phyloP scores from a whole-genome alignment of 2,329 filamentous ascomycete species.

The Alternaria brassicae region DNA sequence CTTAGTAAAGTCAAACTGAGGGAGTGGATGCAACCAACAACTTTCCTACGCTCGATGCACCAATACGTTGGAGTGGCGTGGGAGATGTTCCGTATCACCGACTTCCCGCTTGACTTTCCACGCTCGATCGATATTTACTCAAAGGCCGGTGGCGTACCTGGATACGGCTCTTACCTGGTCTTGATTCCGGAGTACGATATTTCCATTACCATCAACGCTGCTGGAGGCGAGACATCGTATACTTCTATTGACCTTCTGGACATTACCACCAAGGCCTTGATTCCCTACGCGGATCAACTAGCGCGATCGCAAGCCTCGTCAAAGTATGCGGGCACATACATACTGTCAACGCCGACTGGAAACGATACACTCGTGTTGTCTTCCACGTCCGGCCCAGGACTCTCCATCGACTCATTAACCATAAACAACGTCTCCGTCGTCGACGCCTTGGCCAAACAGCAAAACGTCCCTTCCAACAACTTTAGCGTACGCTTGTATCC shows the following conservation, averaged over 20 bases:
- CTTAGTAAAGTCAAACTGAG: slow-evolving; percentile 25
- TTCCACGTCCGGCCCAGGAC: slow-evolving; percentile 25
- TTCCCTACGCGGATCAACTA: slow-evolving; percentile 31
- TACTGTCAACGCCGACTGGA: slow-evolving; percentile 7
- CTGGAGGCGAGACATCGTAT: slow-evolving; percentile 20
- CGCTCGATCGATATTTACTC: slow-evolving; percentile 37
- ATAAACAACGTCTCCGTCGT: slow-evolving; percentile 29
- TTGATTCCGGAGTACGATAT: slow-evolving; percentile 36
- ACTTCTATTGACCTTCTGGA: slow-evolving; percentile 24
- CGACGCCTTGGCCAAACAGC: slow-evolving; percentile 18
- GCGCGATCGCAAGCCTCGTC: slow-evolving; percentile 24
- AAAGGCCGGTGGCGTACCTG: slow-evolving; percentile 33
- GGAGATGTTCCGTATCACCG: slow-evolving; percentile 35
- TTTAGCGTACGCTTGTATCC: slow-evolving; percentile 33
- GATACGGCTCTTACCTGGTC: slow-evolving; percentile 29
- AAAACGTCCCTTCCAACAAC: slow-evolving; percentile 9
- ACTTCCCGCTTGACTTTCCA: slow-evolving; percentile 20
- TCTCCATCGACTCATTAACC: slow-evolving; percentile 21
- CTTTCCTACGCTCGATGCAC: slow-evolving; percentile 25
- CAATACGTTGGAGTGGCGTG: slow-evolving; percentile 38
- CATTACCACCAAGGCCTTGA: slow-evolving; percentile 17
- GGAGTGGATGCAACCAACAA: slow-evolving; percentile 33
- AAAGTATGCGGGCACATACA: slow-evolving; percentile 34
- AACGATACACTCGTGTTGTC: slow-evolving; percentile 20
- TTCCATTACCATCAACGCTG: slow-evolving; percentile 31